Conservation (phyloP, 2,329 filamentous ascomycete species). For the Fusarium newnesense region DNA sequence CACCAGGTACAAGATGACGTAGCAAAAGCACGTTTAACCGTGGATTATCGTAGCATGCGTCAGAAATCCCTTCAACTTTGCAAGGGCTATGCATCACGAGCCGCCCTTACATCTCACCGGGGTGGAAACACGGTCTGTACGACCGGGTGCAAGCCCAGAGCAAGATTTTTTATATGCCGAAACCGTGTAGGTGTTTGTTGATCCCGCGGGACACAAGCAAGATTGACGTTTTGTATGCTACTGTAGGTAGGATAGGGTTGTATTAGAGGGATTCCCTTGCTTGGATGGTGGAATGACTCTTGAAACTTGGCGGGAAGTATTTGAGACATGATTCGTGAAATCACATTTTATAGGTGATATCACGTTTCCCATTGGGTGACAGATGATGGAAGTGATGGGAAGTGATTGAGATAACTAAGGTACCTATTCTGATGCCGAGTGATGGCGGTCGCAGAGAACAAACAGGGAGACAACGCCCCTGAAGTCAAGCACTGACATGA, state of each 20-base stretch:
- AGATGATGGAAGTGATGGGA: not conserved
- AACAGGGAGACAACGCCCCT: not conserved
- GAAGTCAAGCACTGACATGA: not conserved
- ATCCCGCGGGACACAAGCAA: not conserved
- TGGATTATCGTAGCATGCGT: slow-evolving; percentile 3
- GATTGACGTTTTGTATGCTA: not conserved
- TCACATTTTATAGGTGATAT: not conserved
- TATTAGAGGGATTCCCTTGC: not conserved
- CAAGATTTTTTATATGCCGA: not conserved
- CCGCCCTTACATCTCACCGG: slow-evolving; percentile 18
- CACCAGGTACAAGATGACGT: slow-evolving; percentile 2
- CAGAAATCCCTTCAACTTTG: not conserved
- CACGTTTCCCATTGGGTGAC: not conserved
- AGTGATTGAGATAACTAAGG: not conserved
- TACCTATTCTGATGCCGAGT: not conserved
- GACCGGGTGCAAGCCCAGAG: not conserved
- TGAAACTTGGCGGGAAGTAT: not conserved
- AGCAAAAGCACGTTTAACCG: not conserved
- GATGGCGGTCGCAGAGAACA: not conserved
- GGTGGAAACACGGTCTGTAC: slow-evolving; percentile 19
- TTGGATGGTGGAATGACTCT: not conserved
- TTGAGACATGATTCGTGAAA: not conserved
- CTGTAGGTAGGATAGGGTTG: not conserved
- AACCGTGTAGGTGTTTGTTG: not conserved
- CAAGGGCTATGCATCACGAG: slow-evolving; percentile 6